Percentiles rank a stretch among this genome's conserved stretches.
phyloP scores from a whole-genome alignment of 495 filamentous ascomycete species.

The Cladorrhinum samala region DNA sequence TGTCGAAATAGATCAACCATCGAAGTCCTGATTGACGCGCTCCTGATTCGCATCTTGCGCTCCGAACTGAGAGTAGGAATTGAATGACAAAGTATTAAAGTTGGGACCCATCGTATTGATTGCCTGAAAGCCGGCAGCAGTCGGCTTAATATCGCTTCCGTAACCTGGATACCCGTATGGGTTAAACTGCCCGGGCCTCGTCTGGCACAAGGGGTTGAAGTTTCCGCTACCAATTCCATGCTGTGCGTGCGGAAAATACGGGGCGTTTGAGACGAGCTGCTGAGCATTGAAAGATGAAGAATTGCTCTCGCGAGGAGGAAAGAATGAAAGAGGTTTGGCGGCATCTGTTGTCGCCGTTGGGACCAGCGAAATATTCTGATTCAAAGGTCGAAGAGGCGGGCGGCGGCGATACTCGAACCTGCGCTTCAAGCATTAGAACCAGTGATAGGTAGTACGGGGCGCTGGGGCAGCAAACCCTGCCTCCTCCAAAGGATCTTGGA shows the following conservation, averaged over 20 bases:
- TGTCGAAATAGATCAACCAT: constrained; percentile 1
- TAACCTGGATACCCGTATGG: constrained; percentile 27
- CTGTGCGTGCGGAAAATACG: constrained; percentile 26
- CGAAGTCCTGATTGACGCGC: constrained; percentile 14
- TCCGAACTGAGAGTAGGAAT: constrained; percentile 10
- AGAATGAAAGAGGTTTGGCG: constrained; percentile 13
- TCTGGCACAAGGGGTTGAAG: constrained; percentile 41
- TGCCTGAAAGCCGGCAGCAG: constrained; percentile 18
- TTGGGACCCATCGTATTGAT: constrained; percentile 13
- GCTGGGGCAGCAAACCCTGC: constrained; percentile 17
- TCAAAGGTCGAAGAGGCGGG: constrained; percentile 19
- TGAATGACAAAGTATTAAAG: constrained; percentile 17
- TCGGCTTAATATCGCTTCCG: constrained; percentile 26
- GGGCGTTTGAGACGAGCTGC: constrained; percentile 13
- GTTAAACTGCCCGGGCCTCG: constrained; percentile 25
- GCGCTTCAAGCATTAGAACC: constrained; percentile 1
- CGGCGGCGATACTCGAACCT: constrained; percentile 23
- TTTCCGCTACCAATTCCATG: constrained; percentile 26
- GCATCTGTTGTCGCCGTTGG: constrained; percentile 13
- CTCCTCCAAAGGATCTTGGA: constrained; percentile 25
- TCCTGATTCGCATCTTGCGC: constrained; percentile 15
- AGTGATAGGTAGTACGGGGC: neutral
- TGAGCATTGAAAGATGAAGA: constrained; percentile 17
- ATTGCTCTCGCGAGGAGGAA: constrained; percentile 8
- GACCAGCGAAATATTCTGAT: constrained; percentile 14